These are phyloP conservation scores for Ophiostoma pallidulum DNA, from an alignment of 2,329 filamentous ascomycete genomes.

Conservation along the genomic window DNA sequence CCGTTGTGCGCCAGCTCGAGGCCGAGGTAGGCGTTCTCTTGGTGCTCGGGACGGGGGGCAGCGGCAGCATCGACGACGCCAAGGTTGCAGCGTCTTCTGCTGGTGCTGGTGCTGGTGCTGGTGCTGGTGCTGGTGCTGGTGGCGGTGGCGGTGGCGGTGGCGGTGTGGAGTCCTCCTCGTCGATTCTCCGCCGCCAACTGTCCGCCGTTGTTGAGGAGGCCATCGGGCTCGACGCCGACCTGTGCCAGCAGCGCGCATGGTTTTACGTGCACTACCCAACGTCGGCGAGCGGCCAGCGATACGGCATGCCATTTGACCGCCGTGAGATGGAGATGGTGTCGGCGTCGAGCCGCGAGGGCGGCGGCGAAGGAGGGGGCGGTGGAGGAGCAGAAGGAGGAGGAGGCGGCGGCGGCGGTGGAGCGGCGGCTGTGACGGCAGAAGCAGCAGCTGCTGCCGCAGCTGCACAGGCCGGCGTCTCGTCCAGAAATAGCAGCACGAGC, in stretches of 20 bases:
- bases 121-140: no score
- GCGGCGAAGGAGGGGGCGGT: not conserved
- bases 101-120: no score
- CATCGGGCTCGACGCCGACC: slow-evolving; percentile 10
- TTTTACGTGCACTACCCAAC: slow-evolving; percentile 11
- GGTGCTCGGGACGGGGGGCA: not conserved
- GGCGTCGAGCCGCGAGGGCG: not conserved
- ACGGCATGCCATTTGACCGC: slow-evolving; percentile 11
- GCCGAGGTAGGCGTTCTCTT: slow-evolving; percentile 3
- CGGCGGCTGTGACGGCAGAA: no score
- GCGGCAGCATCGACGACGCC: not conserved
- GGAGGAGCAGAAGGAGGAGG: not conserved
- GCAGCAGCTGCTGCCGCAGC: no score
- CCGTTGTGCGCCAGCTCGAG: slow-evolving; percentile 2
- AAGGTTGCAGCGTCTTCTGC: no score
- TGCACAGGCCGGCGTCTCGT: not conserved
- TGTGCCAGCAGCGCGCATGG: slow-evolving; percentile 13
- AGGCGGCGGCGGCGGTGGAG: no score
- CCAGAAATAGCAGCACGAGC: not conserved
- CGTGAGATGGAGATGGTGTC: slow-evolving; percentile 5
- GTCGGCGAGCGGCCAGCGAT: not conserved
- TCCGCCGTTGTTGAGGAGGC: slow-evolving; percentile 1
- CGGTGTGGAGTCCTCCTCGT: not conserved
- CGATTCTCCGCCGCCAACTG: not conserved
- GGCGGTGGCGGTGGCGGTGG: not conserved